Percentiles rank a stretch among this genome's conserved stretches.
These are phyloP conservation scores for Pseudogymnoascus sp. DNA, from an alignment of 2,329 filamentous ascomycete species.

Conservation along the genomic window DNA sequence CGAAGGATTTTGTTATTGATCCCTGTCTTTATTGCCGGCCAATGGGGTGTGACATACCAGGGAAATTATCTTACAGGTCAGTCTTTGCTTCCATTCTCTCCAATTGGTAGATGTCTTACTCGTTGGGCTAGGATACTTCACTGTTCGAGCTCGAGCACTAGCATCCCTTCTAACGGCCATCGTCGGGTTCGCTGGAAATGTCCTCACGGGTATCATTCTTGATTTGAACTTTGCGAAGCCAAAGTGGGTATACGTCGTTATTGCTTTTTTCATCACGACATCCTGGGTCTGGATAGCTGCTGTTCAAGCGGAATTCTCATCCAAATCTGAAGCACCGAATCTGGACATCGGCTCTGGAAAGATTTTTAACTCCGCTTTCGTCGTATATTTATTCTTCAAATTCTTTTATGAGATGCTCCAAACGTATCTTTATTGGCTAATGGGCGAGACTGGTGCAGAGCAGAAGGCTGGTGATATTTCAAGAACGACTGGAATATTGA, in stretches of 20 bases:
- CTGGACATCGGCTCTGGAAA: neutral
- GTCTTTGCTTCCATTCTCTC: neutral
- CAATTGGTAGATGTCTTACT: neutral
- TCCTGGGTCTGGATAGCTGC: neutral
- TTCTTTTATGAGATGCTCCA: conserved; percentile 22
- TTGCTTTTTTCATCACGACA: neutral
- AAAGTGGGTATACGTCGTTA: neutral
- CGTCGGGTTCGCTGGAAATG: neutral
- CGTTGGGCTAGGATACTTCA: conserved; percentile 46
- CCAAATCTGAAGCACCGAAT: neutral
- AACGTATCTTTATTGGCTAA: conserved; percentile 22
- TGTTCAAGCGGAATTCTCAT: conserved; percentile 9
- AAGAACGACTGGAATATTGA: conserved; percentile 26
- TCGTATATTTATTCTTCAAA: conserved; percentile 19
- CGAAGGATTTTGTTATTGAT: conserved; percentile 54
- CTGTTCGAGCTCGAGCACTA: conserved; percentile 58
- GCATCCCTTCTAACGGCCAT: conserved; percentile 46
- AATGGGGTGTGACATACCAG: conserved; percentile 43
- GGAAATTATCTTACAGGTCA: conserved; percentile 29
- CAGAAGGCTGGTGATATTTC: conserved; percentile 27
- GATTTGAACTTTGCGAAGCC: neutral
- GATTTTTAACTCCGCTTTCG: neutral
- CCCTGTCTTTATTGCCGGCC: conserved; percentile 59
- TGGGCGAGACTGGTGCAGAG: conserved; percentile 21
- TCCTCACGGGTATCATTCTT: neutral